Evolutionary conservation across 345 rosid genomes (phyloP), one percentile per base, ranked within the genome.

Genomic region (Limnanthes douglasii): DNA sequence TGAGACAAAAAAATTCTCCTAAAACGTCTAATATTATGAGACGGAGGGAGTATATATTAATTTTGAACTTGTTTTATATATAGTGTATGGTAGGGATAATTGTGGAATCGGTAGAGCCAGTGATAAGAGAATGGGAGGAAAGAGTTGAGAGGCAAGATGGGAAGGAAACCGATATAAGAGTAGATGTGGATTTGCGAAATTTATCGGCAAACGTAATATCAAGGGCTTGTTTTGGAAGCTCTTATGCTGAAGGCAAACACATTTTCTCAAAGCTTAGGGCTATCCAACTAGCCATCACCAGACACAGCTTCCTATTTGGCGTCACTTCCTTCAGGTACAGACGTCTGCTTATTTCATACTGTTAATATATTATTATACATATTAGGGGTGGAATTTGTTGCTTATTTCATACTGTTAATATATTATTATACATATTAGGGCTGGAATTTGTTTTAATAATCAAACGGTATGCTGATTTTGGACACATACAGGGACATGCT

Each of bases 1-100:
- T n/a, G n/a, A n/a, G n/a, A n/a, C n/a, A n/a, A n/a, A n/a, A n/a
- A n/a, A n/a, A n/a, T n/a, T n/a, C n/a, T n/a, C n/a, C n/a, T n/a
- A n/a, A n/a, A n/a, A n/a, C n/a, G n/a, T n/a, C n/a, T n/a, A n/a
- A n/a, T n/a, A n/a, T n/a, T n/a, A n/a, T n/a, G n/a, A n/a, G n/a
- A n/a, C n/a, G n/a, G n/a, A n/a, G n/a, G n/a, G n/a, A n/a, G n/a
- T n/a, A n/a, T n/a, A 29, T 6, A 3, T 32, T 5, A 15, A 15
- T 13, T 34, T 8, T 4, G 31, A n/a, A n/a, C n/a, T n/a, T n/a
- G n/a, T n/a, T n/a, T n/a, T n/a, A 37, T 3, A 8, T 3, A 11
- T 58, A 76, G 73, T 78, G 69, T 22, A 81, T 86, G 96, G 68
- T 68, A 36, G 76, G 70, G 25, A 58, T 64, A 29, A 69, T 86